Conservation (phyloP, 1,284 basidiomycete species). For the Ceratorhiza oryzae-sativae region DNA sequence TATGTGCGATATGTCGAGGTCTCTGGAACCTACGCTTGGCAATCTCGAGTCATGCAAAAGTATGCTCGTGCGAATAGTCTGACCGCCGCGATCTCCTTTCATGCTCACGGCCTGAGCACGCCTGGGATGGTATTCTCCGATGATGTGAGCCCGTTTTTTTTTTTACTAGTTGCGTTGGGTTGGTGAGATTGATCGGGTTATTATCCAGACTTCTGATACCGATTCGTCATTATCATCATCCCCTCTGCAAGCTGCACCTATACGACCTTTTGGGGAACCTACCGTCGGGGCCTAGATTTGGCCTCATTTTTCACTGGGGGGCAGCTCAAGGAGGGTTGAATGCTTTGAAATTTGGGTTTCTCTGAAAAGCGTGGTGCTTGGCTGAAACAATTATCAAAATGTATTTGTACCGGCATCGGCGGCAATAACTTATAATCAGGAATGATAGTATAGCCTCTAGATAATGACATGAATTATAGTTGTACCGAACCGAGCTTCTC, state of each 20-base stretch:
- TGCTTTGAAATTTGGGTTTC: background rate
- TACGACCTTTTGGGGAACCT: background rate
- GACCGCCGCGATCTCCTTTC: slow-evolving; percentile 17
- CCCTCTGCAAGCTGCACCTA: background rate
- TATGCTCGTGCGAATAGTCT: slow-evolving; percentile 13
- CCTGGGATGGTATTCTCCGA: background rate
- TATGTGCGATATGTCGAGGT: slow-evolving; percentile 31
- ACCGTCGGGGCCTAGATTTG: background rate
- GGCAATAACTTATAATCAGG: slow-evolving; percentile 1
- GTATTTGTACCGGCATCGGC: background rate
- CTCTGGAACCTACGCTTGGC: slow-evolving; percentile 25
- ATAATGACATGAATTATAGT: slow-evolving; percentile 5
- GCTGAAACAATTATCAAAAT: slow-evolving; percentile 10
- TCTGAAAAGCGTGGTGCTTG: background rate
- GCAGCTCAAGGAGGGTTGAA: too few species aligned
- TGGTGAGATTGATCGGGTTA: background rate
- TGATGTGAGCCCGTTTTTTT: background rate
- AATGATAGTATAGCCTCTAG: background rate
- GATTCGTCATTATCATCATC: slow-evolving; percentile 14
- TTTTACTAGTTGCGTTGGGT: background rate
- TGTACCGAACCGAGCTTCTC: background rate
- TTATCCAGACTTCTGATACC: background rate
- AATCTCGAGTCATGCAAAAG: slow-evolving; percentile 20
- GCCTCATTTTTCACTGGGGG: too few species aligned
- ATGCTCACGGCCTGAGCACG: background rate